phyloP scores from a whole-genome alignment of 371 early-diverging fungal genomes.

The Caulochytrium protostelioides region DNA sequence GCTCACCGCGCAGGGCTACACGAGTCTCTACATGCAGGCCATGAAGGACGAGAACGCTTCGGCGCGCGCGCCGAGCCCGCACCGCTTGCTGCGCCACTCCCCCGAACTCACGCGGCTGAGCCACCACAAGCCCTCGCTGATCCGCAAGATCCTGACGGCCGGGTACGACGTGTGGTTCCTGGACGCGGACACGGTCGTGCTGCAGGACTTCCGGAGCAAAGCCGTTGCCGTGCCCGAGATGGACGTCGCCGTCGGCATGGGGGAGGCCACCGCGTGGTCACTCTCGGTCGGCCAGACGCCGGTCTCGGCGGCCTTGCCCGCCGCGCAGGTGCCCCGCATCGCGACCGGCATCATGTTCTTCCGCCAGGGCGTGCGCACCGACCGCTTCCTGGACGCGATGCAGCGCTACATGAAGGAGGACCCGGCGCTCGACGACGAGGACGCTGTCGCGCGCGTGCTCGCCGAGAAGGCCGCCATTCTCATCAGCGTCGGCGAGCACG shows the following conservation, averaged over 20 bases:
- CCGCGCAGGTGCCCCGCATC: constrained; percentile 1
- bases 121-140: constrained; percentile 4
- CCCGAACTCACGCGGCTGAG: neutral
- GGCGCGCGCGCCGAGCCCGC: no score
- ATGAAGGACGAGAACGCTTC: no score
- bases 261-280: neutral
- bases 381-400: constrained; percentile 1
- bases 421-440: constrained; percentile 3
- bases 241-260: constrained; percentile 3
- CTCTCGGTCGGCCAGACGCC: neutral
- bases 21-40: no score
- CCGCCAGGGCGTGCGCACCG: neutral
- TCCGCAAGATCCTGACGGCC: constrained; percentile 2
- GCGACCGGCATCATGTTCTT: constrained; percentile 6
- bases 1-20: neutral
- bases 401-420: neutral
- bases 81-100: neutral
- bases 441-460: constrained; percentile 3
- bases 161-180: constrained; percentile 3
- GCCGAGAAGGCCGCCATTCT: neutral
- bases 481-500: no score
- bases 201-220: constrained; percentile 3
- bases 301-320: no score
- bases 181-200: constrained; percentile 5
- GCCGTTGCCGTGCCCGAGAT: neutral